Base-by-base conservation (phyloP, 441 rosid species). In the Corymbia calophylla region DNA sequence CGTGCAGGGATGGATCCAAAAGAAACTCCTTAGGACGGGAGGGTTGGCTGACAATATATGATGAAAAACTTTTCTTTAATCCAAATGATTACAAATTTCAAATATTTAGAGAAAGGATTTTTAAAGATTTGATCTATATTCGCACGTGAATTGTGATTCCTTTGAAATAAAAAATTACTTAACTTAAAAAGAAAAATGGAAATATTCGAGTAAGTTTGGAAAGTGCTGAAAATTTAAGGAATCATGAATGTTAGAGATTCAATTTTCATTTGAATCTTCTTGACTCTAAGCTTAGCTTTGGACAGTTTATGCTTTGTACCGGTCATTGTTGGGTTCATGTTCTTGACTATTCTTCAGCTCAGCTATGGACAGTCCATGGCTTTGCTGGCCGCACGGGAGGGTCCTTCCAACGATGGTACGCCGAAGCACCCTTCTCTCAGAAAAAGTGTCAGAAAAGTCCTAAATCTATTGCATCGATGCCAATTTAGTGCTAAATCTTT, bases 271-370 rank as follows among this genome's bases (percentile, higher is more conserved):
- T 4, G 55, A 56, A 56, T 23, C 62, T 56, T 56, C 62, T 56
- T 27, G 62, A 19, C 62, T 56, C 29, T 23, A 39, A 39, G 44
- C 44, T 39, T 39, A 39, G 44, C 44, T 39, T 4, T 39, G 44
- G 44, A 39, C 6, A 39, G 44, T 39, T 39, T 39, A 39, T 49
- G 29, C 64, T 35, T 55, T 5, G 86, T 88, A 56, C 56, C 91
- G 6, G 91, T 92, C 16, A 54, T 92, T 13, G n/a, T 92, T 2
- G 94, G 88, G 53, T 90, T 91, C 87, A 4, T 95, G 91, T 88
- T 94, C 19, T n/a, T 92, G 86, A 92, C 93, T 9, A 81, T 95
- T 8, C 84, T 93, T 88, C 92, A 93, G 90, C 91, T 86, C 19
- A 88, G 93, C 25, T 51, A 51, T 62, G 95, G 91, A 1, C 94